Conservation (phyloP, 1,284 basidiomycete species). For the Trichosporon inkin region DNA sequence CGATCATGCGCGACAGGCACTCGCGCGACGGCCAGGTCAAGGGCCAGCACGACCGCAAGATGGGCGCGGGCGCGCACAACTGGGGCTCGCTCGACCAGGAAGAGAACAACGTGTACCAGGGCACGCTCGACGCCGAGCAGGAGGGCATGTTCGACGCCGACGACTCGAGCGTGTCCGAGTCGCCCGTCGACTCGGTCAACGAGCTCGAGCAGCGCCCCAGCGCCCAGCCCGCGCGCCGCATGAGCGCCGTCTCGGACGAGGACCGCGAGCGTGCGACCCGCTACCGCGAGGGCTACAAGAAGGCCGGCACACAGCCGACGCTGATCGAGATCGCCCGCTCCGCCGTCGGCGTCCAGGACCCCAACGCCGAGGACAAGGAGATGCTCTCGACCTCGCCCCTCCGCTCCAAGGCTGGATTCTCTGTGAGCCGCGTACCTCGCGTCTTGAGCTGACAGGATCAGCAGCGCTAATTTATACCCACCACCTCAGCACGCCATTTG, state of each 20-base stretch:
- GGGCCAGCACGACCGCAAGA: constrained; percentile 61
- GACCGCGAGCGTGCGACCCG: constrained; percentile 56
- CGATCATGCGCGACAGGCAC: constrained; percentile 66
- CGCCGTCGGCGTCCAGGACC: constrained; percentile 66
- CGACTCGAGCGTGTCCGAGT: constrained; percentile 42
- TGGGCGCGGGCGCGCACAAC: constrained; percentile 72
- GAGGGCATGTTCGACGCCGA: constrained; percentile 51
- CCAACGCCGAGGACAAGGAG: constrained; percentile 42
- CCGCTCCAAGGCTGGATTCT: constrained; percentile 39
- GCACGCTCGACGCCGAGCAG: constrained; percentile 44
- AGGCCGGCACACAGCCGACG: constrained; percentile 53
- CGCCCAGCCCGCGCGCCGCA: constrained; percentile 37
- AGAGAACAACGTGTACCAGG: constrained; percentile 53
- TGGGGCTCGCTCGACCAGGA: constrained; percentile 73
- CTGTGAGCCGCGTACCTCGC: constrained; percentile 16
- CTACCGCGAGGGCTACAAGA: constrained; percentile 47
- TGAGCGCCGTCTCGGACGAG: constrained; percentile 57
- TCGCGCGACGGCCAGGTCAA: constrained; percentile 70
- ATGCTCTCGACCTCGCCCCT: constrained; percentile 50
- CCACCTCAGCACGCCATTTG: neutral
- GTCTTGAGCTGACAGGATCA: neutral
- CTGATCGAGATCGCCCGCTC: constrained; percentile 74
- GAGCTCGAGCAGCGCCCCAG: constrained; percentile 24
- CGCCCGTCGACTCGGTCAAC: constrained; percentile 25
- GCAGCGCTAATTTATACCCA: constrained; percentile 6